These are phyloP conservation scores for Suhomyces prunicola DNA, from an alignment of 805 yeast species.

Conservation along the genomic window DNA sequence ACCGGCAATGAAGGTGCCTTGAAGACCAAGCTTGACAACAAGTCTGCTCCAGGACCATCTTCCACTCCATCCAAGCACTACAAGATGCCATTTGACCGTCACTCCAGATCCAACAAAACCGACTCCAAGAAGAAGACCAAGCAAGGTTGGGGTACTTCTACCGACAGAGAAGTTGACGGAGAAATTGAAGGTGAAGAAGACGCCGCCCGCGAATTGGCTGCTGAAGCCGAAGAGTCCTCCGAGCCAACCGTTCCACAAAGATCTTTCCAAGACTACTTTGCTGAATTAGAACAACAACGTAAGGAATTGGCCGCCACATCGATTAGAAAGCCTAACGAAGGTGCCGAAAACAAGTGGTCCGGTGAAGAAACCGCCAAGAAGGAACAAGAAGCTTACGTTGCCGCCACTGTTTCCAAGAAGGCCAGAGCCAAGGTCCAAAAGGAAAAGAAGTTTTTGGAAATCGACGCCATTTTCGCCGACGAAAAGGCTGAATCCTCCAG, in stretches of 20 bases:
- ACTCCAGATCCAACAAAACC: slow-evolving; percentile 75
- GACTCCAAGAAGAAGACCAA: slow-evolving; percentile 82
- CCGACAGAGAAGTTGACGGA: slow-evolving; percentile 61
- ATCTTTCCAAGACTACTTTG: slow-evolving; percentile 85
- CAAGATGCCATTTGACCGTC: slow-evolving; percentile 75
- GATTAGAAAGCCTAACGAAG: slow-evolving; percentile 55
- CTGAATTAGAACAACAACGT: slow-evolving; percentile 53
- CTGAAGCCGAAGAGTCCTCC: slow-evolving; percentile 41
- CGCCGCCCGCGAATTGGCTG: slow-evolving; percentile 41
- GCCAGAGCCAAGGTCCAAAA: slow-evolving; percentile 70
- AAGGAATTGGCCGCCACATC: slow-evolving; percentile 35
- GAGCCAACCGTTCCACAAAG: slow-evolving; percentile 53
- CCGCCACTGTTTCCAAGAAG: slow-evolving; percentile 64
- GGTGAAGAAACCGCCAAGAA: slow-evolving; percentile 63
- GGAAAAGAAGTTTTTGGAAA: slow-evolving; percentile 75
- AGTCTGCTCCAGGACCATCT: slow-evolving; percentile 56
- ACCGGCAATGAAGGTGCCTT: slow-evolving; percentile 89
- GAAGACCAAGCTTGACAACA: slow-evolving; percentile 62
- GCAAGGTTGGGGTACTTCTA: slow-evolving; percentile 87
- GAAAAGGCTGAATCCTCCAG: slow-evolving; percentile 37
- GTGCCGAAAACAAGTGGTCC: slow-evolving; percentile 50
- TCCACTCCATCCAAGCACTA: slow-evolving; percentile 52
- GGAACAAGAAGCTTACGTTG: slow-evolving; percentile 57
- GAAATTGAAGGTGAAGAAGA: slow-evolving; percentile 48
- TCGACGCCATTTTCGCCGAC: slow-evolving; percentile 70